These are phyloP conservation scores for Solanum lignicaule DNA, from an alignment of 257 asterid species.

Conservation along the genomic window DNA sequence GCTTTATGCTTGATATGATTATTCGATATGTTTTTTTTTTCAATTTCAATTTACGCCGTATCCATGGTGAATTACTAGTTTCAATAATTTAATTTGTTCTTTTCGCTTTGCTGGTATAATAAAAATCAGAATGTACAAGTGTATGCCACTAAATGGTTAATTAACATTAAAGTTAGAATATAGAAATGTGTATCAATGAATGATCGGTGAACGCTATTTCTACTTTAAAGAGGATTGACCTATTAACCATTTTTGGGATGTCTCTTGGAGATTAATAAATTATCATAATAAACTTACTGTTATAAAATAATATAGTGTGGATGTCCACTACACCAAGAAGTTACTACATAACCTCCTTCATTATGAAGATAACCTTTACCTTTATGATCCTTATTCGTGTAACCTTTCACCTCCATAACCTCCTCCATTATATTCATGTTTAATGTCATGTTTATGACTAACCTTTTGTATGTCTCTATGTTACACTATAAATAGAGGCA, in stretches of 20 bases:
- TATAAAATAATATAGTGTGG: too few species aligned
- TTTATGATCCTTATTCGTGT: too few species aligned
- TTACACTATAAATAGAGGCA: too few species aligned
- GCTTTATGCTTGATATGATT: not conserved
- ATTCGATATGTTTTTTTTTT: not conserved
- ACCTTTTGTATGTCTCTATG: too few species aligned
- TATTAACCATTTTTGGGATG: not conserved
- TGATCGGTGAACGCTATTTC: not conserved
- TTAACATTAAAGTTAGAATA: not conserved
- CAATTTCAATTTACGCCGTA: not conserved
- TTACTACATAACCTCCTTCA: too few species aligned
- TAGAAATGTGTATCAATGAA: not conserved
- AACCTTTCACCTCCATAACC: too few species aligned
- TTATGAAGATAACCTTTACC: too few species aligned
- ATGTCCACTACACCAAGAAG: too few species aligned
- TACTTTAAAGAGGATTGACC: not conserved
- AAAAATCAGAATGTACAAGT: too few species aligned
- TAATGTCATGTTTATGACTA: too few species aligned
- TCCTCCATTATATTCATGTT: too few species aligned
- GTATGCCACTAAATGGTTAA: not conserved
- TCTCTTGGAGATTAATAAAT: not conserved
- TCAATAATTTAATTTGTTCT: not conserved
- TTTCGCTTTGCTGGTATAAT: not conserved
- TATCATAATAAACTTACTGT: not conserved
- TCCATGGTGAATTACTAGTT: not conserved